A percentile compares a stretch with the other conserved stretches of the same genome.
Evolutionary conservation across 345 rosid species (phyloP).

Genomic region (Tarenaya hassleriana): DNA sequence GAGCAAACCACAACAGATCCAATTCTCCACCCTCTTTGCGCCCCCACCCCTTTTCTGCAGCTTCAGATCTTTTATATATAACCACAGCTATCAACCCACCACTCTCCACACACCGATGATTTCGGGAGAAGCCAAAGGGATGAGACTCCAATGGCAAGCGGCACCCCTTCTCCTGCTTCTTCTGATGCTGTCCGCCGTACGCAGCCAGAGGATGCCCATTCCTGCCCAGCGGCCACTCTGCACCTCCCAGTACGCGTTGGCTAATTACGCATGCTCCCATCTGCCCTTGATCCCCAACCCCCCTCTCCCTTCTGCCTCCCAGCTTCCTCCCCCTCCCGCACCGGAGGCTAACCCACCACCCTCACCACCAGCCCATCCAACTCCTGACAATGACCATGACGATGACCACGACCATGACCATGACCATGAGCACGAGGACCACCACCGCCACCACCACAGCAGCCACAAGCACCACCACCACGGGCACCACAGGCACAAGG

Average conservation of each 20-base stretch:
- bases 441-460: background rate
- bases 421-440: background rate
- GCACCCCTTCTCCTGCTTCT: too few species aligned
- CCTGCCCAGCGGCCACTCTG: constrained; percentile 38
- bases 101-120: too few species aligned
- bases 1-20: too few species aligned
- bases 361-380: constrained; percentile 17
- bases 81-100: too few species aligned
- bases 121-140: too few species aligned
- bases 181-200: too few species aligned
- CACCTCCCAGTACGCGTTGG: constrained; percentile 42
- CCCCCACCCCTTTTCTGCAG: too few species aligned
- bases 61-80: too few species aligned
- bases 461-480: constrained; percentile 23
- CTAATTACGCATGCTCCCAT: constrained; percentile 41
- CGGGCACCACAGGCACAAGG: constrained; percentile 18
- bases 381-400: constrained; percentile 19
- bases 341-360: constrained; percentile 25
- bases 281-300: constrained; percentile 35
- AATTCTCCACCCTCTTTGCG: too few species aligned
- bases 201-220: too few species aligned
- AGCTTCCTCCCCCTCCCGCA: constrained; percentile 6
- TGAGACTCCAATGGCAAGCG: too few species aligned
- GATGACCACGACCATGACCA: constrained; percentile 15
- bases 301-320: constrained; percentile 1